Evolutionary conservation across 1,284 basidiomycete genomes (phyloP), one percentile per base, ranked within the genome.

Genomic region (Ustilago xerochloae): DNA sequence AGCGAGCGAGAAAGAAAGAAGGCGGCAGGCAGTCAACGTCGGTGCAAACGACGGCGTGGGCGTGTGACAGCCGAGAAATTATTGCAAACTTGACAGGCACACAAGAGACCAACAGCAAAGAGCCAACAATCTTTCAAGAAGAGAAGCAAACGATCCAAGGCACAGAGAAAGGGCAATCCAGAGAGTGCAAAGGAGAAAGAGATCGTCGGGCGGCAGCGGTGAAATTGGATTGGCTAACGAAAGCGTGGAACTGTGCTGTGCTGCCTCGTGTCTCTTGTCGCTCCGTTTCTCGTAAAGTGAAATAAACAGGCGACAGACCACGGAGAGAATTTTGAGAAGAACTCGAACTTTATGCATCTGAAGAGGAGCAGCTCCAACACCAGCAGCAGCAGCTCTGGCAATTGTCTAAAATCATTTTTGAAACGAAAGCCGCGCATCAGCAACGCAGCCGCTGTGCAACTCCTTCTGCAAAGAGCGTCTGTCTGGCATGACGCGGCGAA

Each of bases 121-220:
- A 5, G 15, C 7, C 41, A 13, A n/a, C n/a, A n/a, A n/a, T n/a
- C n/a, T n/a, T n/a, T n/a, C n/a, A n/a, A n/a, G n/a, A n/a, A n/a
- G n/a, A n/a, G n/a, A n/a, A n/a, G n/a, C 7, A 16, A 41, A 26
- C n/a, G 35, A 39, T 16, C 26, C 26, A 43, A 12, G 22, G 20
- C 18, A 32, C 3, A 26, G 26, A 29, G 53, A 30, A 18, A 24
- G 29, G 24, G 24, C 51, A 41, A 20, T 22, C 50, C 38, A 13
- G 35, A 30, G 18, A 33, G 20, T 16, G 35, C n/a, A 30, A 38
- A 6, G 24, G 28, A 36, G 24, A 28, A n/a, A 50, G 28, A 35
- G 65, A 68, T 68, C 65, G 65, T 68, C 60, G 47, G 41, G 51
- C n/a, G 51, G 65, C 55, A 68, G 55, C 65, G 55, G 46, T 56